A percentile compares a stretch with the other conserved stretches of the same genome.
Conservation (phyloP, 1,284 basidiomycete genomes). For the Cryptococcus sp. region DNA sequence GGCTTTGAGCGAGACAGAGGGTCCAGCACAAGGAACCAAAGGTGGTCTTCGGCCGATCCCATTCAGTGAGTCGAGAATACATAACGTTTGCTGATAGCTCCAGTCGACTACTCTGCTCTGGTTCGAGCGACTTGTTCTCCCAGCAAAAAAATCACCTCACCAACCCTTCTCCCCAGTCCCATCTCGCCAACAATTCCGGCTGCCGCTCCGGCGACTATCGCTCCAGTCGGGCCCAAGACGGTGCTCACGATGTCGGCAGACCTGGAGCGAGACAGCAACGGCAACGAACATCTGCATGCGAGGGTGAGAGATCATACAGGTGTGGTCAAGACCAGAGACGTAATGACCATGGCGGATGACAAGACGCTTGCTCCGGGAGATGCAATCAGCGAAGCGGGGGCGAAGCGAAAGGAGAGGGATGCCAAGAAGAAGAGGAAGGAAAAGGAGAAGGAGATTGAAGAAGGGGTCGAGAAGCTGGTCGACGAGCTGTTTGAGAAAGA, state of each 20-base stretch:
- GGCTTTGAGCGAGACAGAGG: slow-evolving; percentile 6
- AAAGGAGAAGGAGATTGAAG: slow-evolving; percentile 10
- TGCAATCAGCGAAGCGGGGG: slow-evolving; percentile 10
- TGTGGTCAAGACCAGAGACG: slow-evolving; percentile 3
- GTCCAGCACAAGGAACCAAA: slow-evolving; percentile 15
- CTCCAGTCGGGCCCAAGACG: slow-evolving; percentile 16
- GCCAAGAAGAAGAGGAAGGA: slow-evolving; percentile 17
- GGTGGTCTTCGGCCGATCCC: slow-evolving; percentile 25
- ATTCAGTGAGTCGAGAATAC: slow-evolving; percentile 17
- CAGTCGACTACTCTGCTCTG: slow-evolving; percentile 29
- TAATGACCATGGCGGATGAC: not conserved
- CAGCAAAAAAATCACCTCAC: not conserved
- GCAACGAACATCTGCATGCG: slow-evolving; percentile 32
- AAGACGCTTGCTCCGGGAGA: not conserved
- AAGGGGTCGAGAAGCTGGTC: not conserved
- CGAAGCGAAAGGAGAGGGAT: slow-evolving; percentile 4
- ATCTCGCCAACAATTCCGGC: slow-evolving; percentile 3
- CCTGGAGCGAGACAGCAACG: slow-evolving; percentile 22
- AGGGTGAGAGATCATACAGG: slow-evolving; percentile 24
- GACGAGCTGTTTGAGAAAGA: slow-evolving; percentile 10
- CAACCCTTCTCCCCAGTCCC: not conserved
- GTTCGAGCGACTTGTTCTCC: slow-evolving; percentile 17
- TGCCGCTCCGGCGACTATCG: too few relatives aligned
- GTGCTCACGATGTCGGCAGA: slow-evolving; percentile 29
- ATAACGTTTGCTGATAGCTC: too few relatives aligned